Percentiles rank a stretch among this genome's conserved stretches.
Conservation (phyloP, 2,329 filamentous ascomycete species). For the Sporothrix sp. region DNA sequence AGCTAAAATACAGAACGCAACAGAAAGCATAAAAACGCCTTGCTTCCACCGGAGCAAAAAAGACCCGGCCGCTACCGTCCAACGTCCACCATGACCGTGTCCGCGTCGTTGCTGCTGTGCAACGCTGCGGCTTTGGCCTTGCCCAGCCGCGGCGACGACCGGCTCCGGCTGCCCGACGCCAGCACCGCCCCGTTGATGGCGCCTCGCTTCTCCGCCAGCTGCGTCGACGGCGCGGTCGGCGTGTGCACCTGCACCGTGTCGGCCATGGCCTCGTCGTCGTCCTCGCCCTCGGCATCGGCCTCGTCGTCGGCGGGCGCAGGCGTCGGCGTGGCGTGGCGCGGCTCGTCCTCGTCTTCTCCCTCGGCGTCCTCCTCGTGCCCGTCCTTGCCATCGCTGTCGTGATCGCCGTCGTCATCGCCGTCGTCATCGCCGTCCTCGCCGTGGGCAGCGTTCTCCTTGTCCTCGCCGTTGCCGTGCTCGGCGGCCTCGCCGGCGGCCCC, state of each 20-base stretch:
- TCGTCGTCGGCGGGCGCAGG: slow-evolving; percentile 21
- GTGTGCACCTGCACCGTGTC: slow-evolving; percentile 31
- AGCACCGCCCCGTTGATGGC: slow-evolving; percentile 11
- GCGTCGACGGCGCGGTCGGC: slow-evolving; percentile 18
- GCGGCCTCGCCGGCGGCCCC: neutral
- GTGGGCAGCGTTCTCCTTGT: neutral
- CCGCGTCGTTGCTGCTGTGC: slow-evolving; percentile 12
- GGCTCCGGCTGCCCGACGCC: slow-evolving; percentile 15
- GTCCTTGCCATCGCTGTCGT: no score
- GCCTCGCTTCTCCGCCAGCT: slow-evolving; percentile 21
- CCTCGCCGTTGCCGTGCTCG: no score
- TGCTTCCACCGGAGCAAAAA: neutral
- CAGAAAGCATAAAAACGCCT: neutral
- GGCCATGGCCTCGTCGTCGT: neutral
- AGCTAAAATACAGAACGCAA: neutral
- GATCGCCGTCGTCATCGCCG: slow-evolving; percentile 19
- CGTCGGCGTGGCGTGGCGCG: neutral
- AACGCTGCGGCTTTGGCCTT: slow-evolving; percentile 12
- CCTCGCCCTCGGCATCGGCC: slow-evolving; percentile 22
- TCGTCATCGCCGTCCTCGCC: neutral
- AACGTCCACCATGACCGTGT: slow-evolving; percentile 23
- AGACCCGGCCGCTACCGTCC: neutral
- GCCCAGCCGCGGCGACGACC: slow-evolving; percentile 20
- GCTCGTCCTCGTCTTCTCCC: neutral
- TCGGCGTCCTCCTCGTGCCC: neutral